These are phyloP conservation scores for Yamadazyma siamensis DNA, from an alignment of 1,139 yeast species.

Conservation along the genomic window DNA sequence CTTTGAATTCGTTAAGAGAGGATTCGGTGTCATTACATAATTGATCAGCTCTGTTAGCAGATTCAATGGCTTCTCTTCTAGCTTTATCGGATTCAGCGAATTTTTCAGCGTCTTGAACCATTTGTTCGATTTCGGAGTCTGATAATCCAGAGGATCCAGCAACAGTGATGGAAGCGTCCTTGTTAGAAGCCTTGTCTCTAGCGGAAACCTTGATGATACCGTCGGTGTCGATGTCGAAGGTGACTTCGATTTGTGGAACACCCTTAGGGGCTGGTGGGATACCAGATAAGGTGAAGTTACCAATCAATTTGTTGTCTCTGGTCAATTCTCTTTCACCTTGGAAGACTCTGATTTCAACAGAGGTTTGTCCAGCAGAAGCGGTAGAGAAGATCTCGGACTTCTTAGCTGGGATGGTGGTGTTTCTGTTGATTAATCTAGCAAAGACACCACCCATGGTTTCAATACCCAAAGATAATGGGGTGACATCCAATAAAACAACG, in stretches of 20 bases:
- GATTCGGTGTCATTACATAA: slow-evolving; percentile 94
- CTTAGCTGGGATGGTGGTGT: slow-evolving; percentile 97
- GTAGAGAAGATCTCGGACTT: slow-evolving; percentile 97
- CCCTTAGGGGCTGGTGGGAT: slow-evolving; percentile 99
- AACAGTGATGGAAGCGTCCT: slow-evolving; percentile 97
- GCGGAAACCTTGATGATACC: slow-evolving; percentile 99
- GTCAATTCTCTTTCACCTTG: slow-evolving; percentile 99
- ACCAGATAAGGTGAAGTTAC: slow-evolving; percentile 94
- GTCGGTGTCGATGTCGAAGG: slow-evolving; percentile 97
- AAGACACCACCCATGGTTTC: slow-evolving; percentile 99
- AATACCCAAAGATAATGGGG: slow-evolving; percentile 97
- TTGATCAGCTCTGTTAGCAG: slow-evolving; percentile 96
- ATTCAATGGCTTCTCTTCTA: slow-evolving; percentile 89
- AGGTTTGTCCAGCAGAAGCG: slow-evolving; percentile 98
- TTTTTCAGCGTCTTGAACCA: slow-evolving; percentile 98
- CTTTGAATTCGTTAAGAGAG: slow-evolving; percentile 92
- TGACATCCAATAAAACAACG: slow-evolving; percentile 76
- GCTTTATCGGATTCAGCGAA: slow-evolving; percentile 96
- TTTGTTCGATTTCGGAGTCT: slow-evolving; percentile 94
- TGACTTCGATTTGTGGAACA: slow-evolving; percentile 98
- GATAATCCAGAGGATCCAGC: slow-evolving; percentile 98
- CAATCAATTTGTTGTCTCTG: slow-evolving; percentile 97
- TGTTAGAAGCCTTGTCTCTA: slow-evolving; percentile 96
- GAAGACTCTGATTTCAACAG: slow-evolving; percentile 98
- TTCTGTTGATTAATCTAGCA: slow-evolving; percentile 95